Conservation (phyloP, 2,329 filamentous ascomycete genomes). For the Colletotrichum sp. region DNA sequence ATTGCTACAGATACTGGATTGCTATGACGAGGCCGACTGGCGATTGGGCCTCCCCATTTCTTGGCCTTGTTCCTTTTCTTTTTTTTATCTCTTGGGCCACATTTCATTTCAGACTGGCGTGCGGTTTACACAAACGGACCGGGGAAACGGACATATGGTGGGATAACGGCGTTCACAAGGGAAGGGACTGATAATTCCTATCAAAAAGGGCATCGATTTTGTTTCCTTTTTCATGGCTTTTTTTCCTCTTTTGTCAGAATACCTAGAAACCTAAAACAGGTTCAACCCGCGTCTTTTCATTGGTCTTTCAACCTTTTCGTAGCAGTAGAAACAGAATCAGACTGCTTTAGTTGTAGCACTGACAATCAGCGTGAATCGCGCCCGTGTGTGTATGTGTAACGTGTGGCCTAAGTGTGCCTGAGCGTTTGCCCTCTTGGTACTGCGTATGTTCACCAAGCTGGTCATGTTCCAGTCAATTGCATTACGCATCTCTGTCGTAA, state of each 20-base stretch:
- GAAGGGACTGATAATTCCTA: not conserved
- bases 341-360: not conserved
- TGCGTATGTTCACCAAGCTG: not conserved
- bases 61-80: not conserved
- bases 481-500: not conserved
- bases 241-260: not conserved
- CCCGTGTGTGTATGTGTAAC: not conserved
- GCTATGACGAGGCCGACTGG: not conserved
- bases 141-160: not conserved
- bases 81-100: not conserved
- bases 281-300: not conserved
- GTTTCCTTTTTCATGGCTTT: not conserved
- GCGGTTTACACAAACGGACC: not conserved
- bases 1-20: not conserved
- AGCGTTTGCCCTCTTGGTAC: not conserved
- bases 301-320: not conserved
- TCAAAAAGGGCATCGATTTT: not conserved
- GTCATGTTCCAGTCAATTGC: not conserved
- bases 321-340: not conserved
- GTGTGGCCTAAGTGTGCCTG: not conserved
- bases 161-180: not conserved
- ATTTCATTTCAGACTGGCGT: not conserved
- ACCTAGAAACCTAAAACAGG: conserved; percentile 1
- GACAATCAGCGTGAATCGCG: not conserved
- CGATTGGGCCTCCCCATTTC: not conserved